These are phyloP conservation scores for Yarrowia alimentaria DNA, from an alignment of 805 yeast species.

Conservation along the genomic window DNA sequence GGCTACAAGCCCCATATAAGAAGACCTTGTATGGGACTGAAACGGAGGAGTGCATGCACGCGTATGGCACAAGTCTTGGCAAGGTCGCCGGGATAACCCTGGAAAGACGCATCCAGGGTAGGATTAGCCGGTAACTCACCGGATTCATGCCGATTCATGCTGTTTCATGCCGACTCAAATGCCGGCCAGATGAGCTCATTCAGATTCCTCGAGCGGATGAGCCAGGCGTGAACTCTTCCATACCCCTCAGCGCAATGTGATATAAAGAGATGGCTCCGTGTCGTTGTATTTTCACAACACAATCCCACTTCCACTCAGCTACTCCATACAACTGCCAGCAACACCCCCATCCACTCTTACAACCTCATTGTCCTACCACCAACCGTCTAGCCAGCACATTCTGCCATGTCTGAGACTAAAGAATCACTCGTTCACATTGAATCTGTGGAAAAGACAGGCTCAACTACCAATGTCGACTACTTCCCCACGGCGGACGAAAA, in stretches of 20 bases:
- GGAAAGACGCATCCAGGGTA: neutral
- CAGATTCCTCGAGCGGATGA: no score
- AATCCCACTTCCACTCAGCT: no score
- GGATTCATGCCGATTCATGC: neutral
- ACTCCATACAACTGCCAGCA: no score
- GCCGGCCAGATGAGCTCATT: no score
- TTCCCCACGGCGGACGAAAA: constrained; percentile 21
- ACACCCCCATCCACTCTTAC: no score
- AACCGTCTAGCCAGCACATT: neutral
- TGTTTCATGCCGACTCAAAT: neutral
- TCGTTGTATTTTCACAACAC: no score
- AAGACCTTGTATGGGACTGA: neutral
- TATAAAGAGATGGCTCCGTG: no score
- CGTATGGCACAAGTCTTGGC: neutral
- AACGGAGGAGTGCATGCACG: constrained; percentile 11
- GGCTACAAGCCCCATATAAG: constrained; percentile 24
- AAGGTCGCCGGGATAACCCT: constrained; percentile 23
- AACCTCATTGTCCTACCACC: neutral
- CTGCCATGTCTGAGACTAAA: constrained; percentile 10
- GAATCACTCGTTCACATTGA: constrained; percentile 7
- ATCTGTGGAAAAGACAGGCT: constrained; percentile 20
- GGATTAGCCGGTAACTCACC: constrained; percentile 6
- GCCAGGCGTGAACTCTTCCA: no score
- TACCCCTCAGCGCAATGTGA: no score
- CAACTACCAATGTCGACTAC: constrained; percentile 6